Conservation (phyloP, 371 early-diverging fungal species). For the Mucor racemosus region DNA sequence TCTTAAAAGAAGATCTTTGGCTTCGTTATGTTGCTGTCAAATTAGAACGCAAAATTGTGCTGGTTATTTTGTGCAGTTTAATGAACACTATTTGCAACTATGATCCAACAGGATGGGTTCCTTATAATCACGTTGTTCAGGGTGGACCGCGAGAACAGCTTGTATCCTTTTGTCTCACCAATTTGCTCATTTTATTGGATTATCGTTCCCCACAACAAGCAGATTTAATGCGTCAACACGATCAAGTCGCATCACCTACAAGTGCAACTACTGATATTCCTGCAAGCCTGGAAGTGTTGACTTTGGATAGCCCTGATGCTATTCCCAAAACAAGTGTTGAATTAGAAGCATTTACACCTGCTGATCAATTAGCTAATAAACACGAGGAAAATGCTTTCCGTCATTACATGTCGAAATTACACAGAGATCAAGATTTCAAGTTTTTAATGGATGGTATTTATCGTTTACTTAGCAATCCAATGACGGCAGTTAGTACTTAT, state of each 20-base stretch:
- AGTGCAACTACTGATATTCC: constrained; percentile 16
- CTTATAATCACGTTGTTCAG: constrained; percentile 83
- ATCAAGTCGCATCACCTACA: constrained; percentile 6
- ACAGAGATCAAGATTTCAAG: constrained; percentile 79
- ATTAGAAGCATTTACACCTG: constrained; percentile 24
- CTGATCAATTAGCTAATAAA: not conserved
- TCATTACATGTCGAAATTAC: constrained; percentile 76
- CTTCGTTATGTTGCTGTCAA: constrained; percentile 60
- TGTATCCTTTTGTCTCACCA: constrained; percentile 70
- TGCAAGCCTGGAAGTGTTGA: constrained; percentile 14
- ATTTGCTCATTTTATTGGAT: constrained; percentile 74
- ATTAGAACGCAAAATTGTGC: constrained; percentile 74
- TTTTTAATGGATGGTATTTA: constrained; percentile 75
- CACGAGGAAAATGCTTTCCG: constrained; percentile 66
- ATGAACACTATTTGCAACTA: constrained; percentile 81
- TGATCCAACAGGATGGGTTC: constrained; percentile 86
- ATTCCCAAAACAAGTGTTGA: constrained; percentile 28
- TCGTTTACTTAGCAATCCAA: constrained; percentile 78
- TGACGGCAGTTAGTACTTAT: constrained; percentile 79
- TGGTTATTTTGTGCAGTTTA: constrained; percentile 81
- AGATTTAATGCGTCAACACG: constrained; percentile 24
- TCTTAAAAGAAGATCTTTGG: constrained; percentile 63
- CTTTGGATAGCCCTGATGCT: constrained; percentile 27
- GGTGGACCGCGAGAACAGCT: constrained; percentile 74
- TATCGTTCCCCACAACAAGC: constrained; percentile 56